phyloP scores from a whole-genome alignment of 2,329 filamentous ascomycete genomes.

The Phaeosphaeria sp. region DNA sequence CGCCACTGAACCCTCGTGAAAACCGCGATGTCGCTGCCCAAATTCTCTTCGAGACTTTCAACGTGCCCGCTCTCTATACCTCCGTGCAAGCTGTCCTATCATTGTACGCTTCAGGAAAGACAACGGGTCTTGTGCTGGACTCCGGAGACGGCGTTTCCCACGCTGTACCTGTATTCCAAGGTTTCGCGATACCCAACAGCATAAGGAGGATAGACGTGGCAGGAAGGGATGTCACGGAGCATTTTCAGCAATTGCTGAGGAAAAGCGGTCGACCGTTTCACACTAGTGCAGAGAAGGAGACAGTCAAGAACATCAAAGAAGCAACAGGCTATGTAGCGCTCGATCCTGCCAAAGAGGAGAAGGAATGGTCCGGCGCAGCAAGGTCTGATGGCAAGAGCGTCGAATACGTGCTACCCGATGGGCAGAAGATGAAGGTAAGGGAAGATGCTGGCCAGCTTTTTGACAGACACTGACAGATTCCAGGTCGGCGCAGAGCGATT shows the following conservation, averaged over 20 bases:
- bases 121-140: constrained; percentile 94
- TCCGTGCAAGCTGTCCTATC: constrained; percentile 97
- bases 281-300: constrained; percentile 98
- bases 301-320: constrained; percentile 97
- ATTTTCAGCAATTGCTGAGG: constrained; percentile 86
- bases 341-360: constrained; percentile 93
- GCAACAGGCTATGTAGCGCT: constrained; percentile 88
- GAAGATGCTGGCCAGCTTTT: constrained; percentile 8
- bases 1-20: constrained; percentile 90
- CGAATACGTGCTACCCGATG: constrained; percentile 91
- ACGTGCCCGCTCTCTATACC: constrained; percentile 93
- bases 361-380: constrained; percentile 82
- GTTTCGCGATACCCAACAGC: constrained; percentile 94
- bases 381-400: constrained; percentile 80
- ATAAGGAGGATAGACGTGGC: constrained; percentile 96
- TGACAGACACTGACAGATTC: constrained; percentile 27
- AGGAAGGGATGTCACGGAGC: constrained; percentile 93
- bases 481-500: constrained; percentile 93
- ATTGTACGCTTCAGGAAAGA: constrained; percentile 92
- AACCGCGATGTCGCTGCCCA: constrained; percentile 97
- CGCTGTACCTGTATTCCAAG: constrained; percentile 96
- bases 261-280: constrained; percentile 96
- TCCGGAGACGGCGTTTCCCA: constrained; percentile 96
- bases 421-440: constrained; percentile 84
- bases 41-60: constrained; percentile 98